Evolutionary conservation across 805 yeast genomes (phyloP), one percentile per base, ranked within the genome.

Genomic region (Isabelozyma rhagii): DNA sequence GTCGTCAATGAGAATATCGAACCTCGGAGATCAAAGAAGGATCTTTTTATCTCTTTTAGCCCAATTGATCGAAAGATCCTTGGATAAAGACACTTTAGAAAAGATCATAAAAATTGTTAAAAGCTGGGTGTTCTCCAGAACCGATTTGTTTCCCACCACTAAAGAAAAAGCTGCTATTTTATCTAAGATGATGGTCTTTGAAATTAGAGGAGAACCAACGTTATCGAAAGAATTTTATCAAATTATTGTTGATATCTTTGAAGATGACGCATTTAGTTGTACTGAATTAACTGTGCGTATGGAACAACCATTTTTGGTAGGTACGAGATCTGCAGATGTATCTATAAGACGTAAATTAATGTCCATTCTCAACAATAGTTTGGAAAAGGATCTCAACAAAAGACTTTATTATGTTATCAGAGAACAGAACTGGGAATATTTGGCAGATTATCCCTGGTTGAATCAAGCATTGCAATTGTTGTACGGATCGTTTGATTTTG

Each of bases 231-330:
- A 86, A 51, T 93, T 89, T 63, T 93, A 92, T 59, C 86, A 84
- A 57, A 88, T 94, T 27, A 86, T 96, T 54, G 83, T 92, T 29
- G 96, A 88, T 56, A 84, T 94, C 21, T 96, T 93, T 66, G 89
- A 87, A 55, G 91, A 89, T 55, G 84, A 86, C 41, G 72, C 85
- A 0, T 77, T 91, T 58, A 82, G 87, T 21, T 82, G 90, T 55
- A 84, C 96, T 1, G 99, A 94, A 61, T 78, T 94, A 28, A 90
- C 97, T 0, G 93, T 91, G 13, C 77, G 99, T 48, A 84, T 94
- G 89, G 99, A 94, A 64, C 97, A 92, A 65, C 96, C 98, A 27
- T 94, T 94, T 67, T 72, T 94, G 58, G 93, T 90, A 8, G 99
- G 99, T 36, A 94, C 99, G 0, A 80, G 96, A 34, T 78, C 89